Conservation (phyloP, 2,329 filamentous ascomycete species). For the Nannizziopsis barbatae region DNA sequence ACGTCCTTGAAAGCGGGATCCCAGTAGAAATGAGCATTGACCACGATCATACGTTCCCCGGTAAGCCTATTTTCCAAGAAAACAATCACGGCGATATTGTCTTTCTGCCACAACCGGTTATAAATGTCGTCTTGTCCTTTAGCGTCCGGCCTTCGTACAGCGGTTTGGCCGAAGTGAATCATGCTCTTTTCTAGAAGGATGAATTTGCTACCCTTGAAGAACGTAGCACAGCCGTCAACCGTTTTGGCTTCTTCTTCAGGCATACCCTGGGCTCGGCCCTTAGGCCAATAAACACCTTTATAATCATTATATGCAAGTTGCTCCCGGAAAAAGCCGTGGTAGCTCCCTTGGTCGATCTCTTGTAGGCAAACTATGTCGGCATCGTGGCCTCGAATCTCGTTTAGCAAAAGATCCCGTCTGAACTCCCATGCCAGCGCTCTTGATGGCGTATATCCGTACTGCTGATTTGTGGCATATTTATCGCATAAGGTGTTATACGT, state of each 20-base stretch:
- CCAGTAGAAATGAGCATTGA: slow-evolving; percentile 93
- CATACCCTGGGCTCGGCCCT: slow-evolving; percentile 85
- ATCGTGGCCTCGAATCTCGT: slow-evolving; percentile 66
- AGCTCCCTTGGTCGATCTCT: slow-evolving; percentile 84
- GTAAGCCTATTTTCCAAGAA: slow-evolving; percentile 89
- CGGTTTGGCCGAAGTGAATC: slow-evolving; percentile 81
- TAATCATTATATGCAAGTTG: slow-evolving; percentile 78
- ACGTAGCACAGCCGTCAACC: slow-evolving; percentile 95
- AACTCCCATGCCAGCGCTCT: slow-evolving; percentile 77
- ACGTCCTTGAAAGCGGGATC: slow-evolving; percentile 84
- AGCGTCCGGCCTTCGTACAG: slow-evolving; percentile 91
- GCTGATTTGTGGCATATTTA: slow-evolving; percentile 71
- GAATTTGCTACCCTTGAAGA: slow-evolving; percentile 92
- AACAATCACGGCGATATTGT: slow-evolving; percentile 85
- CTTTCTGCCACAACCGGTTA: slow-evolving; percentile 96
- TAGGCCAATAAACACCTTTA: slow-evolving; percentile 87
- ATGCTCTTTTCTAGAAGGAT: slow-evolving; percentile 88
- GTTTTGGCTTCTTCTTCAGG: slow-evolving; percentile 71
- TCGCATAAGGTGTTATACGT: slow-evolving; percentile 96
- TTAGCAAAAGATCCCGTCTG: slow-evolving; percentile 68
- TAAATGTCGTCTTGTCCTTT: slow-evolving; percentile 96
- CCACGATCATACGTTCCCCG: slow-evolving; percentile 82
- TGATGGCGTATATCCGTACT: slow-evolving; percentile 84
- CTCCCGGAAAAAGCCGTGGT: slow-evolving; percentile 83
- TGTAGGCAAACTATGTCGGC: slow-evolving; percentile 89